Conservation (phyloP, 2,329 filamentous ascomycete genomes). For the Rhinocladiella mackenziei region DNA sequence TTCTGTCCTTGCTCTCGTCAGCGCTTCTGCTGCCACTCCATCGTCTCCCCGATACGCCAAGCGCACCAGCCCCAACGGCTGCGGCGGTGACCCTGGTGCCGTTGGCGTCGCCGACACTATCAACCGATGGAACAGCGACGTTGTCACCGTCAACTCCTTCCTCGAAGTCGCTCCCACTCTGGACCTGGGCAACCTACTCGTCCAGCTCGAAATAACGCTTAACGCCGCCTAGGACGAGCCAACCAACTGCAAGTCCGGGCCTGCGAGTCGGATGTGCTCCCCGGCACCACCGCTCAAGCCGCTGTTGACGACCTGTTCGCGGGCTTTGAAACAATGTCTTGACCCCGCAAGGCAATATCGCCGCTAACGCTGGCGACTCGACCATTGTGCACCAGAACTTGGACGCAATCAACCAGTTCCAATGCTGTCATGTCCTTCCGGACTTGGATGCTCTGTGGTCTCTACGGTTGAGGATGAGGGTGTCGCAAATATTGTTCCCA, state of each 20-base stretch:
- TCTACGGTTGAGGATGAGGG: conserved; percentile 13
- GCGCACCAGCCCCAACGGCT: conserved; percentile 12
- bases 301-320: conserved; percentile 10
- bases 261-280: conserved; percentile 5
- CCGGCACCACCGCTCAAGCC: conserved; percentile 6
- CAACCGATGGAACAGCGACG: conserved; percentile 17
- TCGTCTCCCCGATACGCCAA: conserved; percentile 13
- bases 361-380: conserved; percentile 4
- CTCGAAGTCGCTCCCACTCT: conserved; percentile 10
- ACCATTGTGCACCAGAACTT: conserved; percentile 2
- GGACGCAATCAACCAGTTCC: conserved; percentile 15
- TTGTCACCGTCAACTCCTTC: conserved; percentile 15
- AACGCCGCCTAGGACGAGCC: conserved; percentile 13
- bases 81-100: conserved; percentile 7
- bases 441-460: conserved; percentile 13
- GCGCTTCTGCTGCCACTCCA: conserved; percentile 8
- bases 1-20: conserved; percentile 13
- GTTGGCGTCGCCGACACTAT: conserved; percentile 10
- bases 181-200: conserved; percentile 4
- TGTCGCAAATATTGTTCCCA: conserved; percentile 4
- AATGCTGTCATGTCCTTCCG: conserved; percentile 16
- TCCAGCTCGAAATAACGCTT: conserved; percentile 2
- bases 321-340: conserved; percentile 12
- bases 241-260: conserved; percentile 11
- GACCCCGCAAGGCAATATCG: conserved; percentile 10